Conservation (phyloP, 805 yeast species). For the Yarrowia deformans region DNA sequence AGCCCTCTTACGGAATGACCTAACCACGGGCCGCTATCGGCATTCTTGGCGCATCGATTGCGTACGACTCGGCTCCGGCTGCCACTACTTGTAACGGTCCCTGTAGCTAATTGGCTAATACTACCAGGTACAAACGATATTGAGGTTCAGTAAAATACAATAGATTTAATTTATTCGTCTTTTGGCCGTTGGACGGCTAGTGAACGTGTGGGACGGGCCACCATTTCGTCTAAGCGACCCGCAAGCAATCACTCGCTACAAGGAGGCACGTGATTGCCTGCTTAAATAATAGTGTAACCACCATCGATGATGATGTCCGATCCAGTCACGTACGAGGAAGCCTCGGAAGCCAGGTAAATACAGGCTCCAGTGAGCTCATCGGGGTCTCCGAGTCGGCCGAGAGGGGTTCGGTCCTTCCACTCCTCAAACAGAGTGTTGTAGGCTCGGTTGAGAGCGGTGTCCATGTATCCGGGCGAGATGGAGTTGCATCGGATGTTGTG, state of each 20-base stretch:
- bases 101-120: too few species aligned
- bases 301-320: conserved; percentile 73
- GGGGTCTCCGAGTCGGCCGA: conserved; percentile 74
- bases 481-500: conserved; percentile 71
- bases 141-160: conserved; percentile 1
- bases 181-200: background rate
- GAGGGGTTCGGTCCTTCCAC: conserved; percentile 71
- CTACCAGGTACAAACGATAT: too few species aligned
- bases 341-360: conserved; percentile 65
- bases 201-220: too few species aligned
- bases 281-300: conserved; percentile 55
- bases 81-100: too few species aligned
- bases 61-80: background rate
- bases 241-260: too few species aligned
- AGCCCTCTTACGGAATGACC: too few species aligned
- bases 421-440: conserved; percentile 59
- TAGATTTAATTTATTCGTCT: conserved; percentile 10
- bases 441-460: conserved; percentile 70
- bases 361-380: conserved; percentile 72
- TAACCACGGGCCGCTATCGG: too few species aligned
- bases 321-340: conserved; percentile 69
- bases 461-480: conserved; percentile 73
- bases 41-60: background rate
- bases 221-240: too few species aligned
- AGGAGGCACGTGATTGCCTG: background rate